These are phyloP conservation scores for Jacaranda copaia DNA, from an alignment of 257 asterid genomes.

Conservation along the genomic window DNA sequence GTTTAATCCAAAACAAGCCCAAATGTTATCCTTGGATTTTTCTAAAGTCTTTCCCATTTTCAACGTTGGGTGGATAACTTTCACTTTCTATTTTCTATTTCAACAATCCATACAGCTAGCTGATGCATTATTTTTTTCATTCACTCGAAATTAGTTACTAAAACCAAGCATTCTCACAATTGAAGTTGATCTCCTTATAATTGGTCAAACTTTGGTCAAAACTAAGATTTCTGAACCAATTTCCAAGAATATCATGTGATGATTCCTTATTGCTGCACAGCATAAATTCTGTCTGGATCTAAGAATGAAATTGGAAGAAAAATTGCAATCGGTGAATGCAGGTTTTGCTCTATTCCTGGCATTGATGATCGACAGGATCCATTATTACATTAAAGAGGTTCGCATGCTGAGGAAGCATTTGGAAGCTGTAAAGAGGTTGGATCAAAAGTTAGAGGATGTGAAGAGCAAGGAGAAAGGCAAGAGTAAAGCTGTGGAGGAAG, in stretches of 20 bases:
- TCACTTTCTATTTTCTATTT: too few species aligned
- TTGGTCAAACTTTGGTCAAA: too few species aligned
- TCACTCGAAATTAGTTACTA: too few species aligned
- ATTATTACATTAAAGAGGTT: constrained; percentile 90
- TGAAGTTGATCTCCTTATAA: too few species aligned
- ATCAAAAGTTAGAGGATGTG: constrained; percentile 50
- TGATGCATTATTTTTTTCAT: too few species aligned
- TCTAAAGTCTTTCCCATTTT: too few species aligned
- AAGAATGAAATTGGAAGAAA: constrained; percentile 26
- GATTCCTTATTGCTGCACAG: constrained; percentile 1
- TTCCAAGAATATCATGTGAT: neutral
- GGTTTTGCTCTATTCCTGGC: constrained; percentile 70
- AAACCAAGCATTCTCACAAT: too few species aligned
- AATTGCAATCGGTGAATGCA: constrained; percentile 40
- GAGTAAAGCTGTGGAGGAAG: constrained; percentile 45
- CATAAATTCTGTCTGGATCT: neutral
- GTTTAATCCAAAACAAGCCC: too few species aligned
- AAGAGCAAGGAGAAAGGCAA: constrained; percentile 48
- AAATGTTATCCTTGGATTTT: too few species aligned
- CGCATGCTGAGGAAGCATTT: constrained; percentile 75
- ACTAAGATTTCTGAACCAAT: too few species aligned
- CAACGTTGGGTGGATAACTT: too few species aligned
- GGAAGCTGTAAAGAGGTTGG: constrained; percentile 74
- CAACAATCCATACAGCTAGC: too few species aligned
- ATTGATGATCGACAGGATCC: constrained; percentile 83